These are phyloP conservation scores for Aspergillus novofumigatus DNA, from an alignment of 2,329 filamentous ascomycete species.

Conservation along the genomic window DNA sequence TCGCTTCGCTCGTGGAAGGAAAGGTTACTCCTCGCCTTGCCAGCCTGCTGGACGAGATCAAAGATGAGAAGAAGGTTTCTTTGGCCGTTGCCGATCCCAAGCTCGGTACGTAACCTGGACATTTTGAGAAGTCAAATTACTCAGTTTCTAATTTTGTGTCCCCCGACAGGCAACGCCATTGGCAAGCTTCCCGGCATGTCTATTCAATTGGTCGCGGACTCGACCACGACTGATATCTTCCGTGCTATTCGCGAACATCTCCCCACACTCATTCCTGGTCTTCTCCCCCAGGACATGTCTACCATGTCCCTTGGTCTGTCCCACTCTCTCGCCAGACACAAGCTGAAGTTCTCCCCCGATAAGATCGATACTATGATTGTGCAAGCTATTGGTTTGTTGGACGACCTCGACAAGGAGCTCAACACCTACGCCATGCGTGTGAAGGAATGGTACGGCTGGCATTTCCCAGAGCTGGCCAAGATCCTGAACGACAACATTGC, in stretches of 20 bases:
- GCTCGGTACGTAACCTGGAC: slow-evolving; percentile 53
- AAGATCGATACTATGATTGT: slow-evolving; percentile 99
- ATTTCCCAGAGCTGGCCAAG: slow-evolving; percentile 96
- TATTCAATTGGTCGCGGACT: slow-evolving; percentile 78
- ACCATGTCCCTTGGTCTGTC: slow-evolving; percentile 96
- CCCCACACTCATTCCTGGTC: slow-evolving; percentile 81
- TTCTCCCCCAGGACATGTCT: slow-evolving; percentile 78
- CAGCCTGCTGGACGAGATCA: slow-evolving; percentile 78
- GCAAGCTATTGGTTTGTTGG: slow-evolving; percentile 87
- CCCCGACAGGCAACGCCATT: slow-evolving; percentile 66
- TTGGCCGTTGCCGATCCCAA: slow-evolving; percentile 92
- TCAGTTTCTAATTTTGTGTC: slow-evolving; percentile 12
- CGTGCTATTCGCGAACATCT: slow-evolving; percentile 90
- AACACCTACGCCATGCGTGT: slow-evolving; percentile 99
- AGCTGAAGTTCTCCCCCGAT: slow-evolving; percentile 96
- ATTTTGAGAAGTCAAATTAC: not conserved
- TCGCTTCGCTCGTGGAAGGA: slow-evolving; percentile 80
- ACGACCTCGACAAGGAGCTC: slow-evolving; percentile 96
- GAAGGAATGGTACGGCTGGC: slow-evolving; percentile 99
- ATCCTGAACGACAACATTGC: slow-evolving; percentile 96
- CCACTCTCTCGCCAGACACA: slow-evolving; percentile 93
- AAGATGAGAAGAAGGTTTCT: slow-evolving; percentile 96
- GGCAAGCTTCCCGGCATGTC: slow-evolving; percentile 85
- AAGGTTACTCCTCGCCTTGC: slow-evolving; percentile 89
- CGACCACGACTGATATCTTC: slow-evolving; percentile 80